Evolutionary conservation across 768 basidiomycete species (phyloP), one percentile per base, ranked within the genome.

Genomic region (Pleurotus cornucopiae): DNA sequence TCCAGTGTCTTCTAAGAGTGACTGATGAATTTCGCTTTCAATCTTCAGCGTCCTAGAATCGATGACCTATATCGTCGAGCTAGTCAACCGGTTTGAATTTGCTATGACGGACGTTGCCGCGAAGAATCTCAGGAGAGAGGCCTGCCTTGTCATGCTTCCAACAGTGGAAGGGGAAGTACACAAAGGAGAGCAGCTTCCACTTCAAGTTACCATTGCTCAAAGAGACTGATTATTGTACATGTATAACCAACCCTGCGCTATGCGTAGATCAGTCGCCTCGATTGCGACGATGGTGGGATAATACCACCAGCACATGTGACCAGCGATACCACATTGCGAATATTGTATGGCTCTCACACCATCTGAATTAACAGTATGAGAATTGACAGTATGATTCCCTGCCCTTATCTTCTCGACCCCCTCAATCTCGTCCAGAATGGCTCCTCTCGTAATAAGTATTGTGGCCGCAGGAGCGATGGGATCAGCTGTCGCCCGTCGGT

Each of bases 391-490:
- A 43, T 43, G 14, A 20, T 43, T 30, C 11, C 13, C 5, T 43
- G 14, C 2, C 20, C 41, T 43, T 43, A 43, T 43, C 7, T 30
- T 30, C 11, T 2, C 30, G 3, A 30, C 30, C 7, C 41, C 3
- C 41, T 43, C n/a, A 20, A n/a, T 43, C 14, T 47, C 18, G 16
- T 47, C 23, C 13, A 14, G 23, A 9, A 52, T 52, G 51, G 38
- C 20, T 21, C 4, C 14, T 4, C 38, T 40, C 57, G 68, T 63
- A 30, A 67, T 85, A 54, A 78, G 77, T 26, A 68, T 85, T 18
- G 68, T 86, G 57, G 76, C 82, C 34, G 75, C 82, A 6, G 83
- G 84, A 14, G 76, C 74, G 2, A 86, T 85, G 86, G 84, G 83
- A 23, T 69, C 82, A 4, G 83, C 73, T 16, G 77, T 86, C 26